Base-by-base conservation (phyloP, 2,329 filamentous ascomycete genomes). In the Colletotrichum sp. region DNA sequence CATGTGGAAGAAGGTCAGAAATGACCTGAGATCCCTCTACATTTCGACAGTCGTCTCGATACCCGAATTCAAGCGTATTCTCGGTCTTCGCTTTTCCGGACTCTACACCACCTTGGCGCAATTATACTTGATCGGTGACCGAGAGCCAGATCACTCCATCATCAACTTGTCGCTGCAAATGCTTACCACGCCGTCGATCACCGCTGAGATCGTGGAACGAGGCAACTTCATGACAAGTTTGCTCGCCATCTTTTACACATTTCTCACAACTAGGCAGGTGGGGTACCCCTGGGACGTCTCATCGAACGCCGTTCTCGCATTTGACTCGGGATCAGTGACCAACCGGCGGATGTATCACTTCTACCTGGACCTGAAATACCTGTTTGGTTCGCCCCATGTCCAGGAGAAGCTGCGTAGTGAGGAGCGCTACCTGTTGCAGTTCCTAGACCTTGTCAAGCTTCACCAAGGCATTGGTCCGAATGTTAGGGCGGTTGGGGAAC, bases 401-500 rank as follows among this genome's bases (percentile, higher is more conserved):
- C 96, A 98, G 82, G 92, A 95, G 79, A 92, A 94, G 69, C 91
- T 99, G 77, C 92, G 97, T 52, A 93, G 90, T 5, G 96, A 99
- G 83, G 92, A 94, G 69, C 92, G 96, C 75, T 99, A 99, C 81
- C 90, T 98, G 71, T 89, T 98, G 83, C 98, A 99, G 81, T 99
- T 99, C 85, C 88, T 99, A 60, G 98, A 99, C 82, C 89, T 99
- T 18, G 95, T 98, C 78, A 98, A 98, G 84, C 90, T 99, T 62
- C 96, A 98, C 79, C 98, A 99, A 86, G 96, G 97, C 32, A 98
- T 99, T 72, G 98, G 96, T 80, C 97, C 97, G 2, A 99, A 99
- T 81, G 90, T 96, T 30, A 92, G 98, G 77, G 97, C 96, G 4
- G 92, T 98, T 26, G 96, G 96, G 18, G 97, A 99, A 82, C 97